Conservation (phyloP, 352 stramenopile genomes). For the Globisporangium apiculatum region DNA sequence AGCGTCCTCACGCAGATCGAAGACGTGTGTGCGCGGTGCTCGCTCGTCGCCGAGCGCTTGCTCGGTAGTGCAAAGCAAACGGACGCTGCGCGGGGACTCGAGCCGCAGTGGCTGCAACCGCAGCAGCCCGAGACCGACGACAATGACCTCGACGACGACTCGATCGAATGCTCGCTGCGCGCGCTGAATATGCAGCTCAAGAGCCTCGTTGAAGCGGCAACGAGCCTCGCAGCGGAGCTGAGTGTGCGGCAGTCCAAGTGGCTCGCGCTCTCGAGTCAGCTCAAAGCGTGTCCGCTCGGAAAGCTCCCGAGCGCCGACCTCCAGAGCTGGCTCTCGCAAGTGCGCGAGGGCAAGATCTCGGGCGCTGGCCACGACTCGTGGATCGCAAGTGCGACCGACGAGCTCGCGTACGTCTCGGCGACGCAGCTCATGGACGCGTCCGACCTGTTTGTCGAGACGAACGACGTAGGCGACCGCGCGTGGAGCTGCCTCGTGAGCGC, state of each 20-base stretch:
- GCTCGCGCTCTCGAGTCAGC: conserved; percentile 62
- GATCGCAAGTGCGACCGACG: conserved; percentile 11
- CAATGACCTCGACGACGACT: conserved; percentile 2
- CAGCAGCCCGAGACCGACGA: not conserved
- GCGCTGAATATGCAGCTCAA: conserved; percentile 18
- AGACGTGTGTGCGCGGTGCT: conserved; percentile 33
- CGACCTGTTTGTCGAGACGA: conserved; percentile 21
- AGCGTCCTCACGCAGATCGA: conserved; percentile 46
- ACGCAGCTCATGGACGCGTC: conserved; percentile 9
- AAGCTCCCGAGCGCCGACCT: conserved; percentile 43
- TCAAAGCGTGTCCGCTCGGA: conserved; percentile 49
- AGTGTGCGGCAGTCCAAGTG: conserved; percentile 54
- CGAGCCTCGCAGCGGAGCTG: conserved; percentile 16
- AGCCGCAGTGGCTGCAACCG: too few species aligned
- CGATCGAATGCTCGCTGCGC: conserved; percentile 7
- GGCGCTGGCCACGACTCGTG: conserved; percentile 52
- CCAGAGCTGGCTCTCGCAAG: conserved; percentile 69
- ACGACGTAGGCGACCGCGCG: not conserved
- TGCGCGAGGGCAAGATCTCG: conserved; percentile 74
- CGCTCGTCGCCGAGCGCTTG: conserved; percentile 29
- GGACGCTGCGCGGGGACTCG: not conserved
- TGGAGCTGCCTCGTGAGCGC: conserved; percentile 27
- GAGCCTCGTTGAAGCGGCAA: conserved; percentile 15
- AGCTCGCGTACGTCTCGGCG: conserved; percentile 6
- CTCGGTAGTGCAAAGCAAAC: conserved; percentile 2